Evolutionary conservation across 257 asterid species (phyloP), one percentile per base, ranked within the genome.

Genomic region (Misopates orontium): DNA sequence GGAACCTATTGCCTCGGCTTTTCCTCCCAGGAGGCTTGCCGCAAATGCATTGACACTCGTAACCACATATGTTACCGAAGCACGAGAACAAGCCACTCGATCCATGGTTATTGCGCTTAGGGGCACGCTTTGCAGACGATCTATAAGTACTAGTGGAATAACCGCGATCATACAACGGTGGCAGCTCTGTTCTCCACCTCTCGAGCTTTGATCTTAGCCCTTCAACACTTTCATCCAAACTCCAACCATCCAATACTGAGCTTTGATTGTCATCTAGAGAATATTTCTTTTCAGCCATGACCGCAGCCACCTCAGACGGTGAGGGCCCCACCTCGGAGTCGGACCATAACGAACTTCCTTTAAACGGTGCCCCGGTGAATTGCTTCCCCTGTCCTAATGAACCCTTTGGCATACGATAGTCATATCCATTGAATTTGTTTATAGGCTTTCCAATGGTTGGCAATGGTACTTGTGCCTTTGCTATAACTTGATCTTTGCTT

Each of bases 281-380:
- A 19, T 87, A 89, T 45, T 59, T 80, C 31, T 71, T 74, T 45
- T 82, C 84, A 1, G 80, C 82, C 25, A 80, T 83, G 62, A 81
- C 21, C 0, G 79, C 87, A 1, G 96, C 98, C 55, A 89, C 96
- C 83, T 91, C 98, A 0, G 98, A 89, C 0, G 96, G 95, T 4
- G 97, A 85, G 0, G 97, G 97, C 0, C 98, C 97, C 41, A 92
- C 90, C 58, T 92, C 98, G 0, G 93, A 89, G 44, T 87, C 95
- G 0, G 96, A 81, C 84, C 79, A 77, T 0, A 73, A 21, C 1
- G 87, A 64, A 14, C 69, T 69, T 0, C 87, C 83, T 56, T 85
- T 79, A 50, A 31, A n/a, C 15, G 79, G 89, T 22, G 0, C 75
- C 83, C 4, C 81, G 80, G 22, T 62, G 19, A 69, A 81, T 50